A percentile compares a stretch with the other conserved stretches of the same genome.
Conservation (phyloP, 257 asterid genomes). For the Penstemon davidsonii region DNA sequence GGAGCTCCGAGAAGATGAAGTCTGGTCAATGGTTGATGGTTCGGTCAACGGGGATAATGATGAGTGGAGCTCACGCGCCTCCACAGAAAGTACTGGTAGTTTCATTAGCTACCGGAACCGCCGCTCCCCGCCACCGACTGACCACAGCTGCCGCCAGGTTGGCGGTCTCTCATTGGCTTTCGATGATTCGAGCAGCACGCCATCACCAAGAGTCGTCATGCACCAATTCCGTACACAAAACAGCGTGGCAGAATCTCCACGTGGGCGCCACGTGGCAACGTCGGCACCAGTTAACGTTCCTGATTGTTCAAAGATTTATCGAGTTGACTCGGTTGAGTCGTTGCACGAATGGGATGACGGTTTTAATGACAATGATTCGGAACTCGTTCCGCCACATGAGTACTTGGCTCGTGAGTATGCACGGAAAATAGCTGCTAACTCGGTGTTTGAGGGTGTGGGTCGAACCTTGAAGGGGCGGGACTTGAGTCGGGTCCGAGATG, state of each 20-base stretch:
- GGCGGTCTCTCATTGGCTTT: conserved; percentile 78
- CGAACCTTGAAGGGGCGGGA: conserved; percentile 88
- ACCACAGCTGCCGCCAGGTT: conserved; percentile 27
- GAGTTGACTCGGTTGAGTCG: conserved; percentile 66
- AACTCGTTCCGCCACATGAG: conserved; percentile 80
- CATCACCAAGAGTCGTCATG: conserved; percentile 49
- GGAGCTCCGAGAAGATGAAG: conserved; percentile 79
- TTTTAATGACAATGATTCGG: conserved; percentile 35
- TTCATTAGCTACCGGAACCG: conserved; percentile 31
- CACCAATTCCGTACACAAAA: conserved; percentile 59
- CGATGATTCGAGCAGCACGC: conserved; percentile 42
- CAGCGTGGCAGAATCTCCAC: conserved; percentile 37
- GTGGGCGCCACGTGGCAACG: conserved; percentile 54
- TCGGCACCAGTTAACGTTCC: conserved; percentile 85
- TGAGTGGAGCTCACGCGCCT: conserved; percentile 56
- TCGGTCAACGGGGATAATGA: conserved; percentile 40
- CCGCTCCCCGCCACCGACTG: conserved; percentile 34
- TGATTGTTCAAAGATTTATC: conserved; percentile 78
- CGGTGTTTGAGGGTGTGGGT: conserved; percentile 83
- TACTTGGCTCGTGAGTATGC: conserved; percentile 66
- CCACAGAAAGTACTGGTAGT: conserved; percentile 39
- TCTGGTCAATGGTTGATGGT: conserved; percentile 64
- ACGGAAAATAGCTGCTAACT: conserved; percentile 46
- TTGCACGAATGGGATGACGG: conserved; percentile 44
- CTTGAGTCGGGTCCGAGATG: conserved; percentile 85